phyloP scores from a whole-genome alignment of 1,139 yeast genomes.

The Magnusiomyces sp. region DNA sequence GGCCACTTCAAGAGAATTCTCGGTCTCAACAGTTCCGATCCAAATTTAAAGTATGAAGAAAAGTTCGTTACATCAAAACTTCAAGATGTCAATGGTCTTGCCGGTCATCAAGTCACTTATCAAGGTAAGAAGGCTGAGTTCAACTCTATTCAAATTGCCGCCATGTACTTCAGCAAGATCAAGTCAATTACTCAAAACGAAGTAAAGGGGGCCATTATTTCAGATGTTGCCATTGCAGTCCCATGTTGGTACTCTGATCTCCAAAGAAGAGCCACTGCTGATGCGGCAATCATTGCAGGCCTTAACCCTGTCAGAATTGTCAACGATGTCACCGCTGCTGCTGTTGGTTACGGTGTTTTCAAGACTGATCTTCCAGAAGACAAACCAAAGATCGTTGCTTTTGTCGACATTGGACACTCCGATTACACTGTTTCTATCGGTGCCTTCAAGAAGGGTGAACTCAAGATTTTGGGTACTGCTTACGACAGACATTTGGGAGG shows the following conservation, averaged over 20 bases:
- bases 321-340: slow-evolving; percentile 96
- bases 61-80: slow-evolving; percentile 61
- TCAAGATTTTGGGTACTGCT: slow-evolving; percentile 85
- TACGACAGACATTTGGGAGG: slow-evolving; percentile 98
- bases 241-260: slow-evolving; percentile 96
- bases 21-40: slow-evolving; percentile 69
- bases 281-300: slow-evolving; percentile 93
- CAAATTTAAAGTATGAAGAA: slow-evolving; percentile 69
- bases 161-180: slow-evolving; percentile 89
- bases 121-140: slow-evolving; percentile 72
- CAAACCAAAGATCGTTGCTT: slow-evolving; percentile 81
- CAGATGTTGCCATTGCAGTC: slow-evolving; percentile 88
- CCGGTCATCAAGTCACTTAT: slow-evolving; percentile 80
- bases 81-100: slow-evolving; percentile 60
- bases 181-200: slow-evolving; percentile 74
- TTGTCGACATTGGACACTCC: slow-evolving; percentile 95
- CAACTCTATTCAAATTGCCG: slow-evolving; percentile 82
- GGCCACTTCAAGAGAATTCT: slow-evolving; percentile 87
- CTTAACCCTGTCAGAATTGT: slow-evolving; percentile 96
- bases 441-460: slow-evolving; percentile 92
- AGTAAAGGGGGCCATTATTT: slow-evolving; percentile 58
- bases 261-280: slow-evolving; percentile 94
- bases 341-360: slow-evolving; percentile 98
- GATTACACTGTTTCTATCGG: slow-evolving; percentile 87
- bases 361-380: slow-evolving; percentile 92